Base-by-base conservation (phyloP, 495 filamentous ascomycete genomes). In the Cercophora newfieldiana region DNA sequence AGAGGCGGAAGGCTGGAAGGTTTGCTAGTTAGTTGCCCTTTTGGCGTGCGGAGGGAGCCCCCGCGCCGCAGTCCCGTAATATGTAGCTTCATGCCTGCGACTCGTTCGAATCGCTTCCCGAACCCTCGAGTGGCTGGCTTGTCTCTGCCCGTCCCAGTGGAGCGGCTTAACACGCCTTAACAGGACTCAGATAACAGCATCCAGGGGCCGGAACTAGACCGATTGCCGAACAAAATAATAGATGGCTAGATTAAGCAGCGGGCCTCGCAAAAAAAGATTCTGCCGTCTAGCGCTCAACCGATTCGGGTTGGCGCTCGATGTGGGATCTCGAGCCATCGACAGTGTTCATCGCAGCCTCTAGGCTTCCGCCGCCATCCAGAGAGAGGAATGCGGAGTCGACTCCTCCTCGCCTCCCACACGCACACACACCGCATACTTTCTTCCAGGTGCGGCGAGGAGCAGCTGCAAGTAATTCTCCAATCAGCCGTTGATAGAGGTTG, bases 391-490 rank as follows among this genome's bases (percentile, higher is more conserved):
- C 59, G 59, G 59, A 61, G 47, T 26, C 18, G 25, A 26, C 28
- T 49, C 47, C 26, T 37, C 37, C 19, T 63, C 60, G 53, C 60
- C 26, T 63, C 21, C 59, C 47, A 53, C 63, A 55, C 60, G n/a
- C n/a, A n/a, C n/a, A n/a, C n/a, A n/a, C n/a, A n/a, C n/a, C n/a
- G n/a, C n/a, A n/a, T n/a, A n/a, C n/a, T n/a, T 65, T 56, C 19
- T 61, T 50, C 51, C 44, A 28, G 24, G 37, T 44, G 37, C 37
- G 37, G 12, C 37, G 4, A 44, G 25, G 49, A 55, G 64, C 29
- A 56, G 51, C 62, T 65, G 67, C 65, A 68, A 8, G 58, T 28
- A 58, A 66, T 69, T 66, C 69, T 69, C 69, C 69, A 71, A 71
- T 71, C 66, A 68, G 56, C 26, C 30, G 59, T 55, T 24, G 30